Evolutionary conservation across 805 yeast species (phyloP).

Genomic region (Teunomyces stri): DNA sequence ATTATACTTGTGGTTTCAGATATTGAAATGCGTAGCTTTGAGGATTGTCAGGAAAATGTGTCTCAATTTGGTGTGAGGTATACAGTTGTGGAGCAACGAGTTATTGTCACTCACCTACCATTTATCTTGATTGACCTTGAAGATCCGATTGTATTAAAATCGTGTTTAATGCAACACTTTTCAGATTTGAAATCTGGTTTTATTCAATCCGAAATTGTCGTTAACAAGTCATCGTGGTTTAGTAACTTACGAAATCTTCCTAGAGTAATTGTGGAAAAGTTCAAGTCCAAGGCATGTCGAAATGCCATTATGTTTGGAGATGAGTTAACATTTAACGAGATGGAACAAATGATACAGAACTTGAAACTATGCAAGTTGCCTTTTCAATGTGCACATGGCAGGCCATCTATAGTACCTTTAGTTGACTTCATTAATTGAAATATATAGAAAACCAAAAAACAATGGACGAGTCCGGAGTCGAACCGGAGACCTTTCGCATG

Average conservation of each 20-base stretch:
- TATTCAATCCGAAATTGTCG: constrained; percentile 17
- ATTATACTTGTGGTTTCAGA: constrained; percentile 16
- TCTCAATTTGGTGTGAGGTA: constrained; percentile 18
- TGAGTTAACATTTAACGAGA: constrained; percentile 39
- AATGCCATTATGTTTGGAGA: constrained; percentile 74
- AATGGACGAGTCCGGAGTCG: constrained; percentile 73
- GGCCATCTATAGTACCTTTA: constrained; percentile 68
- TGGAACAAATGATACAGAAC: constrained; percentile 40
- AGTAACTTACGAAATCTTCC: constrained; percentile 42
- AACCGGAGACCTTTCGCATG: constrained; percentile 79
- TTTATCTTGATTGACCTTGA: constrained; percentile 27
- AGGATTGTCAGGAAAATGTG: constrained; percentile 12
- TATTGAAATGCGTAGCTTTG: constrained; percentile 25
- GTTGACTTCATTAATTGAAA: constrained; percentile 17
- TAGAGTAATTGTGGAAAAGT: constrained; percentile 42
- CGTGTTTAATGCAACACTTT: constrained; percentile 43
- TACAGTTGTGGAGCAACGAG: not conserved
- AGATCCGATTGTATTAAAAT: constrained; percentile 28
- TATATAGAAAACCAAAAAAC: constrained; percentile 8
- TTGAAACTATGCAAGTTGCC: constrained; percentile 57
- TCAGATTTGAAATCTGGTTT: constrained; percentile 37
- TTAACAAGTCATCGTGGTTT: constrained; percentile 18
- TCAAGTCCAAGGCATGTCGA: constrained; percentile 66
- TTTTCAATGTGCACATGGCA: constrained; percentile 82
- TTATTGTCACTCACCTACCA: constrained; percentile 46